A percentile compares a stretch with the other conserved stretches of the same genome.
These are phyloP conservation scores for Xylaria sp. DNA, from an alignment of 2,329 filamentous ascomycete species.

Conservation along the genomic window DNA sequence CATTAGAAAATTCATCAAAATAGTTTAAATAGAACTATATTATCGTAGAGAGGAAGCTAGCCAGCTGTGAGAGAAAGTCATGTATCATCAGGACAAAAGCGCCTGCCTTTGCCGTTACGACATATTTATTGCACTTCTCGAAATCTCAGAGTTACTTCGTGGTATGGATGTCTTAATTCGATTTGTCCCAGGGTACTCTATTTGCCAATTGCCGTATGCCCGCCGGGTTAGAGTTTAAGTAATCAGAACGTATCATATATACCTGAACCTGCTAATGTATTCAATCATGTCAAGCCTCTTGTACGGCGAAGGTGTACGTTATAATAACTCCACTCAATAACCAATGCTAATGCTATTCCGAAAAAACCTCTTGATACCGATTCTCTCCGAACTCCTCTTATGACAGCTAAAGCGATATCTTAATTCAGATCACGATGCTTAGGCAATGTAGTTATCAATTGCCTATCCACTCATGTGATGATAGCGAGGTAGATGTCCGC, in stretches of 20 bases:
- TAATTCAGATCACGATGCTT: neutral
- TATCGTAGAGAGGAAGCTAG: too few relatives aligned
- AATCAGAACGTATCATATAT: neutral
- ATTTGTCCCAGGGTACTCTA: too few relatives aligned
- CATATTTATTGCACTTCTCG: too few relatives aligned
- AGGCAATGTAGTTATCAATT: conserved; percentile 13
- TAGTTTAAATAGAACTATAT: too few relatives aligned
- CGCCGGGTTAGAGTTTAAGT: neutral
- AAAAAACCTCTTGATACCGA: neutral
- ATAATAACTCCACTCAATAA: neutral
- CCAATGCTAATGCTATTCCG: conserved; percentile 4
- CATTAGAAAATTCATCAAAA: too few relatives aligned
- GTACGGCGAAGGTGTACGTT: neutral
- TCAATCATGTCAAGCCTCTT: neutral
- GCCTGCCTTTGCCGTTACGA: too few relatives aligned
- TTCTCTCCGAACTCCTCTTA: conserved; percentile 1
- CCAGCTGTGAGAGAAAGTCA: too few relatives aligned
- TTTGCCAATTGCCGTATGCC: too few relatives aligned
- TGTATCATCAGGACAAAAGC: too few relatives aligned
- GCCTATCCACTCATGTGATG: neutral
- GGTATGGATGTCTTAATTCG: too few relatives aligned
- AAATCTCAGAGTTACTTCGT: too few relatives aligned
- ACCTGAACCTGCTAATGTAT: neutral
- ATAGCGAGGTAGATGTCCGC: neutral
- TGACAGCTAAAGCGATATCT: neutral